Percentiles rank a stretch among this genome's conserved stretches.
Conservation (phyloP, 495 filamentous ascomycete genomes). For the Penicillium tannophilum region DNA sequence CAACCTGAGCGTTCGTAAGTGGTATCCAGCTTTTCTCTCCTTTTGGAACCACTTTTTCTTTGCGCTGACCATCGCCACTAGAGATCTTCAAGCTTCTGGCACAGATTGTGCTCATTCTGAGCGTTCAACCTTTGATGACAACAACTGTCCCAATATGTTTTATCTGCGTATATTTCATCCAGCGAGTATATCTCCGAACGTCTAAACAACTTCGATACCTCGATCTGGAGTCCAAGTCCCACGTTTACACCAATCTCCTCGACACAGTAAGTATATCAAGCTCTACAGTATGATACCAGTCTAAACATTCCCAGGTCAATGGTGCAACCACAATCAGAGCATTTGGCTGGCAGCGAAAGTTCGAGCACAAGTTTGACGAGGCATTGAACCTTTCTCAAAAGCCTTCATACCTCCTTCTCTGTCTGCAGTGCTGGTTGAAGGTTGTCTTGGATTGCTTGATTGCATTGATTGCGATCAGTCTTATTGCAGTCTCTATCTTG, state of each 20-base stretch:
- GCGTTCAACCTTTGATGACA: conserved; percentile 16
- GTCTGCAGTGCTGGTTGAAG: conserved; percentile 55
- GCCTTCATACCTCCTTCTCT: conserved; percentile 54
- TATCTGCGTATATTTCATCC: conserved; percentile 18
- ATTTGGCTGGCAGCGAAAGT: conserved; percentile 41
- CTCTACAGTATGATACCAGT: not conserved
- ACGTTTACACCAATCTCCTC: conserved; percentile 45
- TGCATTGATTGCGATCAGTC: conserved; percentile 36
- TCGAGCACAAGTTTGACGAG: conserved; percentile 24
- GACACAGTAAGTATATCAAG: conserved; percentile 35
- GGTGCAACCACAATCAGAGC: conserved; percentile 54
- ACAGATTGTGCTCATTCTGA: conserved; percentile 33
- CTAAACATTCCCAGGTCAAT: conserved; percentile 16
- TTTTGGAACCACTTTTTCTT: not conserved
- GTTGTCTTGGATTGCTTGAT: conserved; percentile 50
- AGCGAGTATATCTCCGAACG: conserved; percentile 21
- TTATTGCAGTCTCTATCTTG: conserved; percentile 1
- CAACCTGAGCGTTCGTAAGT: conserved; percentile 26
- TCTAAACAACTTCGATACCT: conserved; percentile 24
- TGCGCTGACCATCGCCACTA: conserved; percentile 5
- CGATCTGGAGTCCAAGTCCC: conserved; percentile 39
- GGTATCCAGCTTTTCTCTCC: not conserved
- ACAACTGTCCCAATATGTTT: conserved; percentile 13
- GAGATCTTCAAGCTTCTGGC: conserved; percentile 27
- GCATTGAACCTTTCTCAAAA: conserved; percentile 24